Base-by-base conservation (phyloP, 371 early-diverging fungal species). In the Mucor sp. region DNA sequence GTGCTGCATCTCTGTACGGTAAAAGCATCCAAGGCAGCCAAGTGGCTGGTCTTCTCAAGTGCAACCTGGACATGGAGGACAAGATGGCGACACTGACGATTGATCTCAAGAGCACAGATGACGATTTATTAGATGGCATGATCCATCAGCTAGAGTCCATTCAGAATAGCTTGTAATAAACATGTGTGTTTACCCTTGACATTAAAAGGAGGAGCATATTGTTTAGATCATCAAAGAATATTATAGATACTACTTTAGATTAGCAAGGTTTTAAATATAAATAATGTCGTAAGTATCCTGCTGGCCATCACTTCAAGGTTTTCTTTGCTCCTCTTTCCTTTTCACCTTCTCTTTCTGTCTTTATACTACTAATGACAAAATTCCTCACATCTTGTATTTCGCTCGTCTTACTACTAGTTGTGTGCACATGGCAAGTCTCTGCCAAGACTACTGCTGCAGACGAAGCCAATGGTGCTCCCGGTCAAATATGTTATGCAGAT, bases 1-100 rank as follows among this genome's bases (percentile, higher is more conserved):
- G 88, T 11, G 92, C 91, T 0, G 91, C 88, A 6, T 90, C 91
- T 2, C 79, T 93, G 15, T 91, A 90, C 76, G 92, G 89, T 30
- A 79, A 83, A 61, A 85, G 84, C 43, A 79, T 86, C 43, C 85
- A 87, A 62, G 91, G 89, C 4, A 77, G 75, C 44, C 90, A 89
- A 67, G 82, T 91, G 47, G 92, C 91, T 1, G 94, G 92, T 23
- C 67, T 93, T 60, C 74, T 91, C 64, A 93, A 93, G 71, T 85
- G 80, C 30, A 68, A 73, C 30, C 65, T 82, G 23, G 62, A 68
- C 4, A 61, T 65, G 25, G 73, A 70, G 37, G 64, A 48, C 17
- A 63, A 71, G 21, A 56, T 63, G 5, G 85, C 83, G 27, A 78
- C 74, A 4, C 73, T 90, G 23, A 79, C 80, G n/a, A 81, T 91